These are phyloP conservation scores for Sorghum bicolor DNA, from an alignment of 176 grass and related monocot species.

Conservation along the genomic window DNA sequence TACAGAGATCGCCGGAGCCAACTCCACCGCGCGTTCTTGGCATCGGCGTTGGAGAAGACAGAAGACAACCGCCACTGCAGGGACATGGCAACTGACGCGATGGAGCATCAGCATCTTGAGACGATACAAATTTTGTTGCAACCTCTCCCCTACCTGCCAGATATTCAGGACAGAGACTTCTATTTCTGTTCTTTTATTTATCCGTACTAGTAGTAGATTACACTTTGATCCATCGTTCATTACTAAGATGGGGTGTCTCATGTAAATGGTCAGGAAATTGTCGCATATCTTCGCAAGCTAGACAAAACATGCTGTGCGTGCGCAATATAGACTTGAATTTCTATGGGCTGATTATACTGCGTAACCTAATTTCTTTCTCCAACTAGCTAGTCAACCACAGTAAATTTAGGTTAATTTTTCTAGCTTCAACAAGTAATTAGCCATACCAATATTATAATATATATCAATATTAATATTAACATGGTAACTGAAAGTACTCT, in stretches of 20 bases:
- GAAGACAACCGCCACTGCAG: neutral
- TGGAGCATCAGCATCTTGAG: slow-evolving; percentile 3
- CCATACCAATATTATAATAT: too few relatives aligned
- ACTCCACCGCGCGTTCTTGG: neutral
- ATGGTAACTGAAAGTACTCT: too few relatives aligned
- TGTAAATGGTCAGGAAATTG: neutral
- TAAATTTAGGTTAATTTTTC: too few relatives aligned
- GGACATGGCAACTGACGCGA: neutral
- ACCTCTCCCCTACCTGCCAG: neutral
- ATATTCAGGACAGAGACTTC: neutral
- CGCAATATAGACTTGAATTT: neutral
- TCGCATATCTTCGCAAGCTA: neutral
- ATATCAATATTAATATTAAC: too few relatives aligned
- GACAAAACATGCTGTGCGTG: neutral
- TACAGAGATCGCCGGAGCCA: neutral
- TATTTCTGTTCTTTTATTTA: neutral
- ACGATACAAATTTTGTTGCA: neutral
- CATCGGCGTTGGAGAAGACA: neutral
- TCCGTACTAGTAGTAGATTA: too few relatives aligned
- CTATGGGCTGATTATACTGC: neutral
- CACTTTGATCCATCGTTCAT: too few relatives aligned
- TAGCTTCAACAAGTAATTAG: too few relatives aligned
- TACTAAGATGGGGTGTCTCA: neutral
- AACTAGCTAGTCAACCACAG: too few relatives aligned
- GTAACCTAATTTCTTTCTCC: too few relatives aligned